Base-by-base conservation (phyloP, 2,329 filamentous ascomycete species). In the Penicillium sp. region DNA sequence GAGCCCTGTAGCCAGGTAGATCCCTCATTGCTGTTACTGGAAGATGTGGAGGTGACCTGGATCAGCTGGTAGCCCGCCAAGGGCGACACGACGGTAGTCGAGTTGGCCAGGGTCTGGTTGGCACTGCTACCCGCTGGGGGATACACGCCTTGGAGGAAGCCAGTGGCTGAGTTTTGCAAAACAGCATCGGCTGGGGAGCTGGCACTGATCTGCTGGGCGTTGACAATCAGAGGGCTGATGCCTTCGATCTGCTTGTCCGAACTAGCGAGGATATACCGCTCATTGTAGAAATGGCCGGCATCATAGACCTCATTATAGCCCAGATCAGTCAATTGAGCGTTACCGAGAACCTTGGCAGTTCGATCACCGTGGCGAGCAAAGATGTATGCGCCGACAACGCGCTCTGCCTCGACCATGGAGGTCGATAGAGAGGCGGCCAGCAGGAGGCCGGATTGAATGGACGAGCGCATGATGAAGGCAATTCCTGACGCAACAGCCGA, bases 321-420 rank as follows among this genome's bases (percentile, higher is more conserved):
- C 56, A 97, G 84, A 62, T 89, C 84, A 13, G 93, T 97, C 75
- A 97, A 80, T 67, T 85, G 84, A 30, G 91, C 87, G 13, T 90
- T 90, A 50, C 88, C 82, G 65, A 87, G 87, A 19, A 86, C 83
- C 81, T 96, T 97, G 65, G 91, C 81, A 0, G 92, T 94, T 59
- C 93, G 88, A 78, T 97, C 93, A 61, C 93, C 93, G 80, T 97
- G 93, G 50, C 93, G 90, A 70, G 92, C 88, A 82, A 96, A 96
- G 78, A 97, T 88, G 78, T 93, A 95, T 50, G 89, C 88, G 56
- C 92, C 93, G 17, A 96, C 83, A 30, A 95, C 83, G 0, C 88
- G 91, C 80, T 96, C 91, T 22, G 77, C 78, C 8, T 73, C 68
- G 17, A 65, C 67, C n/a, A 75, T 44, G 3, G 70, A 64, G 26